phyloP scores from a whole-genome alignment of 495 filamentous ascomycete species.

The Chaetomium tenue region DNA sequence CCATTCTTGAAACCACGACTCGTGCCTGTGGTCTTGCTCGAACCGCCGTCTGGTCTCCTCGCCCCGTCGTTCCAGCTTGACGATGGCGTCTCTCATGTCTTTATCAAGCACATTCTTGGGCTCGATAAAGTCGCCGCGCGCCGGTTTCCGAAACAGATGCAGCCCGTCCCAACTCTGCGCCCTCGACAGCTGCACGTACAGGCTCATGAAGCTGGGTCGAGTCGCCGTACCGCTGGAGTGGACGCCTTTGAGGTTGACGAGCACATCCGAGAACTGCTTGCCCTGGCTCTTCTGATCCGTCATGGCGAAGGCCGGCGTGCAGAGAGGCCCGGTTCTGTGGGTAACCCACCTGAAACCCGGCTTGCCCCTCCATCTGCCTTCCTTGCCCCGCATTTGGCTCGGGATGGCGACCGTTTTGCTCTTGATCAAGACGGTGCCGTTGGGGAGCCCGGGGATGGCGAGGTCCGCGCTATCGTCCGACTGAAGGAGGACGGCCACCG shows the following conservation, averaged over 20 bases:
- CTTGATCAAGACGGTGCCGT: constrained; percentile 12
- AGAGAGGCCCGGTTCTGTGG: constrained; percentile 11
- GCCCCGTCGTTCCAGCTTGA: constrained; percentile 17
- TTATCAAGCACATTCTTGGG: constrained; percentile 16
- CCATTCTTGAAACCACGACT: constrained; percentile 5
- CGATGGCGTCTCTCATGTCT: constrained; percentile 18
- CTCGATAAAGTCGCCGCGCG: constrained; percentile 17
- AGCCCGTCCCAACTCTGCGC: constrained; percentile 10
- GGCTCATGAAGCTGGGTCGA: constrained; percentile 18
- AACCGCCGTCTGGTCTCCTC: constrained; percentile 17
- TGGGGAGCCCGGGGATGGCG: constrained; percentile 17
- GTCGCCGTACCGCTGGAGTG: constrained; percentile 7
- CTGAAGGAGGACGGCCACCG: constrained; percentile 12
- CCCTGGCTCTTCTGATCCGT: constrained; percentile 19
- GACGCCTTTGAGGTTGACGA: constrained; percentile 21
- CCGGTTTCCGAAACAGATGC: constrained; percentile 15
- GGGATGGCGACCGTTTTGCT: constrained; percentile 18
- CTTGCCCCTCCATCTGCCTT: neutral
- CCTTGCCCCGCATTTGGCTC: constrained; percentile 8
- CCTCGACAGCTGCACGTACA: constrained; percentile 20
- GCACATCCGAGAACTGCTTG: constrained; percentile 17
- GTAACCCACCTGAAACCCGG: constrained; percentile 9
- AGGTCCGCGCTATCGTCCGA: constrained; percentile 10
- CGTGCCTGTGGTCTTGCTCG: neutral
- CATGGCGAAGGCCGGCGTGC: constrained; percentile 14